A percentile compares a stretch with the other conserved stretches of the same genome.
Conservation (phyloP, 1,284 basidiomycete genomes). For the Tausonia pullulans region DNA sequence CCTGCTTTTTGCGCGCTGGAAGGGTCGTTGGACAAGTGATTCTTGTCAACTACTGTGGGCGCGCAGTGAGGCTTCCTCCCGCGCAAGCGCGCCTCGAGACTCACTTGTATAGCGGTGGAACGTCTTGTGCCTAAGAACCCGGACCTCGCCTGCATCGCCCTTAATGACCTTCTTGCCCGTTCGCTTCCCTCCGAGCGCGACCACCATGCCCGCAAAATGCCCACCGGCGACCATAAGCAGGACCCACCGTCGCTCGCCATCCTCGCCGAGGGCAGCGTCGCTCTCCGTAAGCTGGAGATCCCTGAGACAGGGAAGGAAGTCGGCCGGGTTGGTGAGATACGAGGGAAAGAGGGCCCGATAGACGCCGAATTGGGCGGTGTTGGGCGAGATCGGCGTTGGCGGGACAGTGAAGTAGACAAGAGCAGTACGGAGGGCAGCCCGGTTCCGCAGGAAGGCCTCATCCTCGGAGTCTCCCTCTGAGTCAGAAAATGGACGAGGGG, state of each 20-base stretch:
- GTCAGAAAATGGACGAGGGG: conserved; percentile 29
- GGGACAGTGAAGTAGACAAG: conserved; percentile 81
- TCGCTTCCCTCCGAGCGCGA: conserved; percentile 41
- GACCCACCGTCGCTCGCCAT: conserved; percentile 70
- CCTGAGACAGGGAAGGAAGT: conserved; percentile 41
- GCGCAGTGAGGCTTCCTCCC: too few species aligned
- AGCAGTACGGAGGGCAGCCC: conserved; percentile 53
- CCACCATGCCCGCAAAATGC: conserved; percentile 88
- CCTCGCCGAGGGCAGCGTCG: conserved; percentile 36
- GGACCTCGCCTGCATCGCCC: conserved; percentile 47
- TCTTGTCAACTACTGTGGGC: too few species aligned
- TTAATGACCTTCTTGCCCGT: conserved; percentile 46
- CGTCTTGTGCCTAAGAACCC: conserved; percentile 84
- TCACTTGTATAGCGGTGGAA: conserved; percentile 97
- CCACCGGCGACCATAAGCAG: conserved; percentile 94
- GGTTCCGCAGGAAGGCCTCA: conserved; percentile 20
- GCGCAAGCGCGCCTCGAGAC: too few species aligned
- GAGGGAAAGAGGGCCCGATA: conserved; percentile 64
- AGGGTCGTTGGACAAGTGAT: too few species aligned
- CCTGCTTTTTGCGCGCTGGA: conserved; percentile 88
- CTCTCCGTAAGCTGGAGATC: conserved; percentile 47
- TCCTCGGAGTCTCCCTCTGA: conserved; percentile 18
- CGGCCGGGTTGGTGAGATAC: conserved; percentile 33
- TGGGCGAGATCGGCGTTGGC: conserved; percentile 40
- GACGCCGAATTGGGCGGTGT: conserved; percentile 81